Percentiles rank a stretch among this genome's conserved stretches.
Conservation (phyloP, 495 filamentous ascomycete species). For the Apiosordaria backusii region DNA sequence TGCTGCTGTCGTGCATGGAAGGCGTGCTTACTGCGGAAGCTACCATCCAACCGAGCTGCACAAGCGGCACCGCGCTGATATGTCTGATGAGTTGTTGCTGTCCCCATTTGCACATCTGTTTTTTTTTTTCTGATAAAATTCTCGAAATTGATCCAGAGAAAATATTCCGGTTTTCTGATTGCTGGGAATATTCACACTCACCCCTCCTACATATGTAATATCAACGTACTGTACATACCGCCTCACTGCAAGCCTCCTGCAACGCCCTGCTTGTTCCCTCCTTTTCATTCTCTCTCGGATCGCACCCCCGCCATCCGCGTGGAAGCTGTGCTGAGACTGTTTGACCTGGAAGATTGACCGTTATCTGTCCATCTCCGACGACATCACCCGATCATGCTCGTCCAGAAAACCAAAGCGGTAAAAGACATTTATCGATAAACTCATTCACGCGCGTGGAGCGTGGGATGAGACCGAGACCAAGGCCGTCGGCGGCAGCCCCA, state of each 20-base stretch:
- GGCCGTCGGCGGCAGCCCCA: not conserved
- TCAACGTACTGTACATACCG: not conserved
- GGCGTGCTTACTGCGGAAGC: conserved; percentile 10
- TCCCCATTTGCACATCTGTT: not conserved
- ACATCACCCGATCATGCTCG: not conserved
- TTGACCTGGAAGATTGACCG: not conserved
- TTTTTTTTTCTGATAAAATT: not conserved
- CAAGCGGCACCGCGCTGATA: not conserved
- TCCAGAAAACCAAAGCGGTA: no score
- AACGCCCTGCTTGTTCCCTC: not conserved
- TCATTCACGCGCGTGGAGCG: not conserved
- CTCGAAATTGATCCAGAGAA: conserved; percentile 2
- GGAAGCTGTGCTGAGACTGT: not conserved
- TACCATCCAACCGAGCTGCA: conserved; percentile 25
- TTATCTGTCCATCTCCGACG: not conserved
- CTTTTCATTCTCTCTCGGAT: not conserved
- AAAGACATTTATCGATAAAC: not conserved
- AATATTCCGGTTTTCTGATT: conserved; percentile 1
- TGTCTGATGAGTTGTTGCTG: conserved; percentile 12
- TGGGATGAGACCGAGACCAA: not conserved
- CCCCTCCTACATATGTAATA: not conserved
- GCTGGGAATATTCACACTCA: not conserved
- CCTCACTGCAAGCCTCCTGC: conserved; percentile 3
- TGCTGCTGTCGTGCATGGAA: conserved; percentile 22
- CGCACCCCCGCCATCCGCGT: not conserved